Percentiles rank a stretch among this genome's conserved stretches.
Evolutionary conservation across 768 basidiomycete genomes (phyloP).

Genomic region (Phaeotremella fagi): DNA sequence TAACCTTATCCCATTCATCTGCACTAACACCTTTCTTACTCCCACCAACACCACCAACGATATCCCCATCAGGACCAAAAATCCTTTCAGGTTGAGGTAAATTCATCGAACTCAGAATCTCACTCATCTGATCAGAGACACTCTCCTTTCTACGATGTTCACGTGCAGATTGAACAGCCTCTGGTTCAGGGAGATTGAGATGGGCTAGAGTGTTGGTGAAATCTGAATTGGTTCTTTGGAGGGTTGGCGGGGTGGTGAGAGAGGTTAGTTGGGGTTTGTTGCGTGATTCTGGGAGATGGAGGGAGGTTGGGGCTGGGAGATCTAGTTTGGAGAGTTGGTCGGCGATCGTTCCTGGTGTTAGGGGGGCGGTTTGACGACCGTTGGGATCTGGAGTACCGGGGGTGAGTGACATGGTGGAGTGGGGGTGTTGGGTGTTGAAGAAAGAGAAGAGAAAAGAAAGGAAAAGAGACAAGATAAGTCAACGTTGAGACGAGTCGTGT

Average conservation of each 20-base stretch:
- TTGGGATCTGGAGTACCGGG: conserved; percentile 18
- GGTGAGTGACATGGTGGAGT: conserved; percentile 19
- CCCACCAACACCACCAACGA: conserved; percentile 16
- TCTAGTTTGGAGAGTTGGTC: conserved; percentile 25
- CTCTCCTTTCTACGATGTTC: conserved; percentile 35
- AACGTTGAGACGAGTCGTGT: background rate
- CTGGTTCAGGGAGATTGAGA: conserved; percentile 39
- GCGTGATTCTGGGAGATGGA: background rate
- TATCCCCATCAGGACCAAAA: conserved; percentile 24
- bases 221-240: background rate
- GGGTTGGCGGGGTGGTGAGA: background rate
- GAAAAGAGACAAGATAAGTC: background rate
- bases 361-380: background rate
- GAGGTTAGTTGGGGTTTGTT: background rate
- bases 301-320: conserved; percentile 13
- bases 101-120: conserved; percentile 41
- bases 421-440: background rate
- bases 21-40: conserved; percentile 39
- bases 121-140: conserved; percentile 41
- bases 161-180: conserved; percentile 32
- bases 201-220: background rate
- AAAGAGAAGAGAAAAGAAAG: background rate
- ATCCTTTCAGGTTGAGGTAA: conserved; percentile 25
- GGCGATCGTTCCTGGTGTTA: conserved; percentile 22
- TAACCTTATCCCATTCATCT: conserved; percentile 47